Evolutionary conservation across 148 eudicot species (phyloP).

Genomic region (Rhododendron molle): DNA sequence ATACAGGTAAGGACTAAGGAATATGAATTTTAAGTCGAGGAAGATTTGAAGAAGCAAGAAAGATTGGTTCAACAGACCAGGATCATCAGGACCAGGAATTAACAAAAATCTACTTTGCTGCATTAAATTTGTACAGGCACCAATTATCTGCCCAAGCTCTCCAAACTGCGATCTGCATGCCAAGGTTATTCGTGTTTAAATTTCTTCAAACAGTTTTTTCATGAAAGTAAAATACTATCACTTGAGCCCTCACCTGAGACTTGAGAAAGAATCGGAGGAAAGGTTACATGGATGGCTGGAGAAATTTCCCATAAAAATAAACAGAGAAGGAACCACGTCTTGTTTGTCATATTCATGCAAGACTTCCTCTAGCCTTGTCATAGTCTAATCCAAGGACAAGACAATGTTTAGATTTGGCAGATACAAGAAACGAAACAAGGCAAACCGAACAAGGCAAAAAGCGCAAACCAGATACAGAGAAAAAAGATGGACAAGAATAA

Average conservation of each 20-base stretch:
- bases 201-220: neutral
- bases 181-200: neutral
- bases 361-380: slow-evolving; percentile 69
- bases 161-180: slow-evolving; percentile 72
- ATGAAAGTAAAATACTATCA: neutral
- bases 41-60: neutral
- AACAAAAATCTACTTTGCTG: slow-evolving; percentile 77
- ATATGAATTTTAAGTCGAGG: neutral
- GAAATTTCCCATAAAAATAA: slow-evolving; percentile 93
- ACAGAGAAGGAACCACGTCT: slow-evolving; percentile 91
- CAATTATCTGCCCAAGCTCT: slow-evolving; percentile 83
- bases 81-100: slow-evolving; percentile 90
- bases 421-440: neutral
- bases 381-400: slow-evolving; percentile 59
- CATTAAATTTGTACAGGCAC: slow-evolving; percentile 54
- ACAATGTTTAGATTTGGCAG: slow-evolving; percentile 21
- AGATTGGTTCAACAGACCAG: slow-evolving; percentile 38
- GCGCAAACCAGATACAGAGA: neutral
- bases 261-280: slow-evolving; percentile 65
- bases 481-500: slow-evolving; percentile 1
- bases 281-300: slow-evolving; percentile 86
- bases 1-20: slow-evolving; percentile 11
- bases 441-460: too few species aligned
- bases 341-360: slow-evolving; percentile 75
- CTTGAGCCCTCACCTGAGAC: slow-evolving; percentile 61